Conservation (phyloP, 345 rosid species). For the Garcia nutans region DNA sequence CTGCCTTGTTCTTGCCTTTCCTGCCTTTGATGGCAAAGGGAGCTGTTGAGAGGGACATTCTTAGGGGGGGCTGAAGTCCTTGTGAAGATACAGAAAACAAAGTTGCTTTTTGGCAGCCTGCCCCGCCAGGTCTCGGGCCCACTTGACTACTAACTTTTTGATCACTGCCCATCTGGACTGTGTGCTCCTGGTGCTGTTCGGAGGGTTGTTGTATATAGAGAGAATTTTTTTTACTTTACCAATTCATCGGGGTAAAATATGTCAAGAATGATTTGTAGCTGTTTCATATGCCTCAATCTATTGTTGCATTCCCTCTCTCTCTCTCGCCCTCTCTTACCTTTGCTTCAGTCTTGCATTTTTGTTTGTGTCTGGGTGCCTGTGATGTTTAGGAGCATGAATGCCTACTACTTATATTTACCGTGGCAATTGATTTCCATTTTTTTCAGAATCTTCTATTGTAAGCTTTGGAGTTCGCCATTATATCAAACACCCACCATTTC, state of each 20-base stretch:
- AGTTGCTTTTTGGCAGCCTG: constrained; percentile 9
- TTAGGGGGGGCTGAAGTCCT: constrained; percentile 9
- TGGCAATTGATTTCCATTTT: too few species aligned
- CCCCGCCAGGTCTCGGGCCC: constrained; percentile 13
- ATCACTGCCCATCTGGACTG: constrained; percentile 34
- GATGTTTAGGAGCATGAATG: not conserved
- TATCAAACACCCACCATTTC: too few species aligned
- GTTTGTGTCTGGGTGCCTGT: not conserved
- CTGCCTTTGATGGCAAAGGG: constrained; percentile 23
- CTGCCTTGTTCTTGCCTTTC: constrained; percentile 15
- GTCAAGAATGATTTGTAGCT: constrained; percentile 36
- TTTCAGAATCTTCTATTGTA: too few species aligned
- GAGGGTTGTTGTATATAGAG: constrained; percentile 60
- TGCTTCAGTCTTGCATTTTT: not conserved
- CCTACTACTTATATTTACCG: too few species aligned
- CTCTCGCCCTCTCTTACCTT: too few species aligned
- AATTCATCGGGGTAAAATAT: constrained; percentile 45
- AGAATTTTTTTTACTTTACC: constrained; percentile 45
- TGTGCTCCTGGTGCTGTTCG: constrained; percentile 35
- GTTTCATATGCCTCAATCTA: constrained; percentile 34
- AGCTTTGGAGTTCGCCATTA: too few species aligned
- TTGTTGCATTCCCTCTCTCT: constrained; percentile 6
- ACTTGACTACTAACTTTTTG: constrained; percentile 37
- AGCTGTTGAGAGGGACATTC: constrained; percentile 31
- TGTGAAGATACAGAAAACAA: constrained; percentile 13